Conservation (phyloP, 2,329 filamentous ascomycete species). For the Xylariaceae sp. region DNA sequence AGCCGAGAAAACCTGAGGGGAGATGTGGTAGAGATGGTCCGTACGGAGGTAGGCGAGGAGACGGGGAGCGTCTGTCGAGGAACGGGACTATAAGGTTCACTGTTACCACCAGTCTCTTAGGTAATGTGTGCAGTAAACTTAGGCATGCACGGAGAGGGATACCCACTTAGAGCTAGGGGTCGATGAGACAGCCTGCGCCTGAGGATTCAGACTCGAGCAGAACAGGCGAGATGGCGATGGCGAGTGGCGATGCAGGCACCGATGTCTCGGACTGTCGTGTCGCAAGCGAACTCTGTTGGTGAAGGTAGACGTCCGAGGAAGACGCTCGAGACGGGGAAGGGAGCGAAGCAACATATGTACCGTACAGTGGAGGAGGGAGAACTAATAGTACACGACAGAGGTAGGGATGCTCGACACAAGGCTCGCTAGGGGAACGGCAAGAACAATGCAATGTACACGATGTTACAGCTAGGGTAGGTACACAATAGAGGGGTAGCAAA, state of each 20-base stretch:
- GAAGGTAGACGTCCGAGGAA: conserved; percentile 24
- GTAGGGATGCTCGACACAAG: background rate
- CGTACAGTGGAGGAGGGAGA: conserved; percentile 4
- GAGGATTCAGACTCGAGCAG: too few relatives aligned
- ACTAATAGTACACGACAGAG: background rate
- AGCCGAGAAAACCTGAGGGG: conserved; percentile 12
- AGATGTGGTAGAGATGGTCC: conserved; percentile 12
- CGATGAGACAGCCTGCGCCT: too few relatives aligned
- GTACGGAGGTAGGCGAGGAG: conserved; percentile 18
- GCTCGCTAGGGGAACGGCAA: too few relatives aligned
- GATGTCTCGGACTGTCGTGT: conserved; percentile 7
- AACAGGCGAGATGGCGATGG: conserved; percentile 1
- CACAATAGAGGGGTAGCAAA: too few relatives aligned
- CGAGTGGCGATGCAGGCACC: conserved; percentile 17
- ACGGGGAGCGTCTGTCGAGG: conserved; percentile 8
- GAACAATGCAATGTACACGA: too few relatives aligned
- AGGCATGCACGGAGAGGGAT: conserved; percentile 1
- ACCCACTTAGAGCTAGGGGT: background rate
- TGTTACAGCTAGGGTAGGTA: too few relatives aligned
- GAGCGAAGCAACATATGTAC: conserved; percentile 28
- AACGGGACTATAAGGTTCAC: conserved; percentile 7
- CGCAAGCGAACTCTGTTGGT: conserved; percentile 21
- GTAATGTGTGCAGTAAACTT: conserved; percentile 4
- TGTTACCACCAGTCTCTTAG: conserved; percentile 5
- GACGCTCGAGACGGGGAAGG: conserved; percentile 22